Percentiles rank a stretch among this genome's conserved stretches.
Evolutionary conservation across 768 basidiomycete species (phyloP).

Genomic region (Pisolithus albus): DNA sequence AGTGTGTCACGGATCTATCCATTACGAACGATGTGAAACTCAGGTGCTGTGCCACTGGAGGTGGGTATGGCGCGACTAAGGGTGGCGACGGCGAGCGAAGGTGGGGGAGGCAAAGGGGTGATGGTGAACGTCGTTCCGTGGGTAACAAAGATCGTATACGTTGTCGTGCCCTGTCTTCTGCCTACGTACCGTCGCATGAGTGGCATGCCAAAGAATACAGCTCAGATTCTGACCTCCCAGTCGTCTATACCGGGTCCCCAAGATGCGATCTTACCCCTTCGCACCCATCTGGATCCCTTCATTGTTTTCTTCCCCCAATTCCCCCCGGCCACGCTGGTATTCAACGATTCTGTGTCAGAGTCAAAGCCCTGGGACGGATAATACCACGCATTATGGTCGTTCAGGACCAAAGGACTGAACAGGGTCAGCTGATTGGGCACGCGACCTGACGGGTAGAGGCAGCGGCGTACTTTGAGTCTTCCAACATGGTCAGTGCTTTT

Average conservation of each 20-base stretch:
- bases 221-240: slow-evolving; percentile 56
- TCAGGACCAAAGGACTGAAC: slow-evolving; percentile 42
- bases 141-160: slow-evolving; percentile 66
- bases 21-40: slow-evolving; percentile 81
- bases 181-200: slow-evolving; percentile 34
- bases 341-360: slow-evolving; percentile 54
- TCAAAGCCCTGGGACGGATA: slow-evolving; percentile 74
- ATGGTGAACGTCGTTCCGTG: slow-evolving; percentile 53
- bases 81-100: slow-evolving; percentile 76
- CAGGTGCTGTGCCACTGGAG: slow-evolving; percentile 59
- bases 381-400: slow-evolving; percentile 76
- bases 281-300: slow-evolving; percentile 75
- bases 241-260: slow-evolving; percentile 85
- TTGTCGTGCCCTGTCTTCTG: slow-evolving; percentile 79
- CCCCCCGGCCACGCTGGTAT: slow-evolving; percentile 45
- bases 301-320: slow-evolving; percentile 82
- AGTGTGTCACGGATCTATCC: slow-evolving; percentile 77
- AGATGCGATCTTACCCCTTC: slow-evolving; percentile 71
- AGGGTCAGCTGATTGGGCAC: slow-evolving; percentile 5
- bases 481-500: slow-evolving; percentile 7
- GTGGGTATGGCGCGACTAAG: slow-evolving; percentile 66
- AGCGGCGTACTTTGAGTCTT: slow-evolving; percentile 25
- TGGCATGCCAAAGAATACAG: slow-evolving; percentile 3
- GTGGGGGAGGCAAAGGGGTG: slow-evolving; percentile 69
- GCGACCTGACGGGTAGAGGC: not conserved